Conservation (phyloP, 805 yeast species). For the Metschnikowia amazonensis region DNA sequence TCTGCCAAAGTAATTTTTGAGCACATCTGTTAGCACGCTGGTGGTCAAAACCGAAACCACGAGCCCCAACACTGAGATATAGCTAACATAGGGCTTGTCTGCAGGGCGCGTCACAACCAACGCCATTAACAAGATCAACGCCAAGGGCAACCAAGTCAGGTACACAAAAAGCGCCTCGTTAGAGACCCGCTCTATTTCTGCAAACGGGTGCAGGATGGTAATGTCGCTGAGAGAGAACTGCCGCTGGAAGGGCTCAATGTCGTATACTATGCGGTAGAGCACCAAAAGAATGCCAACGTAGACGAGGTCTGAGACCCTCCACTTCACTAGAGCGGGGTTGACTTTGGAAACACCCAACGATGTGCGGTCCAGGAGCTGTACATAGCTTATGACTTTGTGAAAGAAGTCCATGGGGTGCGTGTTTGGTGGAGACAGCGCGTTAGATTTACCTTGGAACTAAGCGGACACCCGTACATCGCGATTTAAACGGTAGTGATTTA, state of each 20-base stretch:
- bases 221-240: conserved; percentile 74
- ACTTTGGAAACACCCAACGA: conserved; percentile 18
- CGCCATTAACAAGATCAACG: conserved; percentile 32
- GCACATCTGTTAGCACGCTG: conserved; percentile 61
- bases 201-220: conserved; percentile 77
- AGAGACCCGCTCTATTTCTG: conserved; percentile 69
- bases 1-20: conserved; percentile 84
- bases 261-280: conserved; percentile 21
- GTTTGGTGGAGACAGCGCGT: neutral
- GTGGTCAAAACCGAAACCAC: conserved; percentile 56
- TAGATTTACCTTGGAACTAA: too few species aligned
- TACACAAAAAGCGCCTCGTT: conserved; percentile 50
- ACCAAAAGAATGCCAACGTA: conserved; percentile 23
- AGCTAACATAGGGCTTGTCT: conserved; percentile 58
- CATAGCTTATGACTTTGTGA: conserved; percentile 17
- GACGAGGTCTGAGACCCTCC: conserved; percentile 20
- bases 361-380: conserved; percentile 25
- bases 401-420: conserved; percentile 8
- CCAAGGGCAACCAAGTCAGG: conserved; percentile 49
- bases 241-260: conserved; percentile 63
- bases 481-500: too few species aligned
- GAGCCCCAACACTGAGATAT: conserved; percentile 65
- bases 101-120: conserved; percentile 45
- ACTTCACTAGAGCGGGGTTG: conserved; percentile 11
- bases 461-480: neutral